Evolutionary conservation across 2,329 filamentous ascomycete species (phyloP).

Genomic region (Cordyceps sp.): DNA sequence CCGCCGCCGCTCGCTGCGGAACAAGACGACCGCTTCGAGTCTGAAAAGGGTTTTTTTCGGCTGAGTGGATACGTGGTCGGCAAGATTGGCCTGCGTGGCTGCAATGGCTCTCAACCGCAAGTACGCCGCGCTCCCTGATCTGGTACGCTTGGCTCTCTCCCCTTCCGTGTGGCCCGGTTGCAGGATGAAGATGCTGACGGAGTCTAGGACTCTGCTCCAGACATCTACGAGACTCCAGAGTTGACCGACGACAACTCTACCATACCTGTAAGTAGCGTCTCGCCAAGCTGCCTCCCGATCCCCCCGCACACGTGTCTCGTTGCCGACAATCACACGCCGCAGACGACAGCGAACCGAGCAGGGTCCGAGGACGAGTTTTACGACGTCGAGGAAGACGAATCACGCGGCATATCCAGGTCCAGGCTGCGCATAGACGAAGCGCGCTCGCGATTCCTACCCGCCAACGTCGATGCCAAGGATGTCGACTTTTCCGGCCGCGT

Average conservation of each 20-base stretch:
- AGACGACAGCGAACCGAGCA: constrained; percentile 39
- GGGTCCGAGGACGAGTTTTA: constrained; percentile 46
- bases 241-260: constrained; percentile 82
- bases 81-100: neutral
- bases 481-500: constrained; percentile 87
- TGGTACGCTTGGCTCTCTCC: constrained; percentile 31
- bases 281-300: neutral
- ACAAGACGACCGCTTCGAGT: neutral
- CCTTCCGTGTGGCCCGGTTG: neutral
- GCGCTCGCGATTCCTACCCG: constrained; percentile 60
- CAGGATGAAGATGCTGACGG: constrained; percentile 7
- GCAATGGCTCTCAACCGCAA: constrained; percentile 62
- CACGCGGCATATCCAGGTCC: constrained; percentile 55
- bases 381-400: constrained; percentile 46
- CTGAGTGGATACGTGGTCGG: neutral
- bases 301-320: constrained; percentile 5
- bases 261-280: constrained; percentile 55
- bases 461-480: constrained; percentile 57
- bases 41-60: neutral
- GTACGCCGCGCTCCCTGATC: constrained; percentile 65
- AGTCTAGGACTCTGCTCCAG: constrained; percentile 68
- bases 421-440: constrained; percentile 65
- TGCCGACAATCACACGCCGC: constrained; percentile 7
- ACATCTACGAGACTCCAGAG: constrained; percentile 93
- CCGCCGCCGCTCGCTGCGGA: neutral